Base-by-base conservation (phyloP, 2,329 filamentous ascomycete species). In the Truncatella angustata region DNA sequence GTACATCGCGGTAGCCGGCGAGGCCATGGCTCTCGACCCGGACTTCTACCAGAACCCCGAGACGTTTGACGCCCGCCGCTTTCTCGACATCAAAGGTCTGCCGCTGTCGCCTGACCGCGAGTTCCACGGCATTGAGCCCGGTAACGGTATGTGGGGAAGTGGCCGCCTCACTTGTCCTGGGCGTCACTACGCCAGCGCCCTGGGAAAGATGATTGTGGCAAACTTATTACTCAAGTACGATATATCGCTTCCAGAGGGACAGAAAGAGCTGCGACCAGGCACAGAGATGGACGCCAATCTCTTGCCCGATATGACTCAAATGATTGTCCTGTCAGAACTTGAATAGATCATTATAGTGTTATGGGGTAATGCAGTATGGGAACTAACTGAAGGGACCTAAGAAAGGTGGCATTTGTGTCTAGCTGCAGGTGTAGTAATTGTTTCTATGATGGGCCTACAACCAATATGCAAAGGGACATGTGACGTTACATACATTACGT, bases 201-300 rank as follows among this genome's bases (percentile, higher is more conserved):
- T 54, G 34, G 49, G 50, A 32, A 56, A 56, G 46, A n/a, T 54
- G 16, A 47, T 54, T 14, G 18, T 56, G 11, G 54, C 51, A 3
- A 54, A 39, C 11, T 21, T 56, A n/a, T 23, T 49, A 11, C 35
- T 49, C 11, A 36, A 37, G 21, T 46, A 46, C 23, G 43, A 46
- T 11, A 30, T 46, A 10, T 46, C 43, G 4, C n/a, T 46, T 16
- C 43, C 43, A 12, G 10, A 11, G 10, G 43, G 43, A 11, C 43
- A 46, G n/a, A 46, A 21, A 16, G 26, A 50, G 14, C 35, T n/a
- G n/a, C n/a, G n/a, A n/a, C n/a, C n/a, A n/a, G n/a, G n/a, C n/a
- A n/a, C n/a, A n/a, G n/a, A n/a, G n/a, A n/a, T n/a, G n/a, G n/a
- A n/a, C n/a, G n/a, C n/a, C n/a, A n/a, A n/a, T n/a, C n/a, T n/a